phyloP scores from a whole-genome alignment of 1,284 basidiomycete genomes.

The Taiwanofungus camphoratus region DNA sequence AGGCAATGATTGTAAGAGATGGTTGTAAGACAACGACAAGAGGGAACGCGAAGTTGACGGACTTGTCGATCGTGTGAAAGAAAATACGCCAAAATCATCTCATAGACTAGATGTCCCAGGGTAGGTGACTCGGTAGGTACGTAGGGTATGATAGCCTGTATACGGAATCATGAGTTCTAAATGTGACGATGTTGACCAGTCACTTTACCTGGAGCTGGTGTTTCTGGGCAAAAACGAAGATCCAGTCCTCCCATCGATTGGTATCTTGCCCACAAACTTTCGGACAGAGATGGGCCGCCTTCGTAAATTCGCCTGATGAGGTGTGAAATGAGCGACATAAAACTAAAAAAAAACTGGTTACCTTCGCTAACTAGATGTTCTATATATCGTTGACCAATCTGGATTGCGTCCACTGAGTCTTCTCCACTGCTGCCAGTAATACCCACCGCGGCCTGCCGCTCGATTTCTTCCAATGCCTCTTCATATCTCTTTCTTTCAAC shows the following conservation, averaged over 20 bases:
- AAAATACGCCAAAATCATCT: constrained; percentile 91
- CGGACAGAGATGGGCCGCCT: constrained; percentile 83
- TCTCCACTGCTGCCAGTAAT: constrained; percentile 24
- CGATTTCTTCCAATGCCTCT: constrained; percentile 84
- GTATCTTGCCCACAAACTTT: constrained; percentile 81
- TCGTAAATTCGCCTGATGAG: constrained; percentile 63
- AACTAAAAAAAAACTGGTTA: constrained; percentile 20
- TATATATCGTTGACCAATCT: constrained; percentile 83
- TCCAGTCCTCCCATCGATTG: constrained; percentile 91
- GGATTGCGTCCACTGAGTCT: constrained; percentile 54
- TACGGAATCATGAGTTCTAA: no score
- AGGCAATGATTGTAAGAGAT: background rate
- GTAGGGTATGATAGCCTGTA: constrained; percentile 80
- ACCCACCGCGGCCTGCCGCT: constrained; percentile 42
- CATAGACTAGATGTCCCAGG: constrained; percentile 84
- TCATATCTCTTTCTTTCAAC: constrained; percentile 84
- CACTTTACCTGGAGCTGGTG: constrained; percentile 75
- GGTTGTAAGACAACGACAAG: no score
- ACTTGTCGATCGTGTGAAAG: constrained; percentile 75
- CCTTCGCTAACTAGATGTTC: constrained; percentile 75
- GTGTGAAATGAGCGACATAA: background rate
- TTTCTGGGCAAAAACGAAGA: constrained; percentile 87
- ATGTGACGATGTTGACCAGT: no score
- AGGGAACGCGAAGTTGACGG: constrained; percentile 17
- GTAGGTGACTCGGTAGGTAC: constrained; percentile 82